phyloP scores from a whole-genome alignment of 768 basidiomycete species.

The Nidularia pulvinata region DNA sequence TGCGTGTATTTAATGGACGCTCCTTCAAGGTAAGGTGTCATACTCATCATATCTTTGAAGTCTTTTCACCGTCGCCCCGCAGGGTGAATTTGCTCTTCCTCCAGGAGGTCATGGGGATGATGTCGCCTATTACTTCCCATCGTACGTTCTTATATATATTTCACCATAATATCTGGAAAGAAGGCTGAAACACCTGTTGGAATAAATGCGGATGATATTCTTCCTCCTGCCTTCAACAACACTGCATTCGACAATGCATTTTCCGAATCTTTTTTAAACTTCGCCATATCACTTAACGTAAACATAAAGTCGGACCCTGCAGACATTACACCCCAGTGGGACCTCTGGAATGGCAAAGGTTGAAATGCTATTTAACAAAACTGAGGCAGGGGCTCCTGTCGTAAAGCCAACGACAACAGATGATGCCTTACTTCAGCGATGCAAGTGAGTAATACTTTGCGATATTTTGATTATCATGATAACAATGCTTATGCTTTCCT shows the following conservation, averaged over 20 bases:
- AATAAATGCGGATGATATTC: slow-evolving; percentile 8
- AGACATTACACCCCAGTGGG: slow-evolving; percentile 36
- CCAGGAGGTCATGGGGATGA: slow-evolving; percentile 38
- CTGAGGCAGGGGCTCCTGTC: slow-evolving; percentile 21
- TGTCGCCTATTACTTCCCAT: slow-evolving; percentile 36
- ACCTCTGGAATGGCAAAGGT: slow-evolving; percentile 16
- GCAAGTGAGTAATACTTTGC: slow-evolving; percentile 18
- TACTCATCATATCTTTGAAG: not conserved
- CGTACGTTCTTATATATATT: slow-evolving; percentile 21
- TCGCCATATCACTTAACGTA: slow-evolving; percentile 25
- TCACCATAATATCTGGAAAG: not conserved
- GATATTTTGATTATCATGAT: no score
- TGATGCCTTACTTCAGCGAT: slow-evolving; percentile 28
- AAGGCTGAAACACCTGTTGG: not conserved
- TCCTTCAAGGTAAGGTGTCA: slow-evolving; percentile 27
- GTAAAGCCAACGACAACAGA: slow-evolving; percentile 26
- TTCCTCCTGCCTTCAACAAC: slow-evolving; percentile 29
- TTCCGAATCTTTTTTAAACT: slow-evolving; percentile 32
- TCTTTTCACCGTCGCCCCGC: not conserved
- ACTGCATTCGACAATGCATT: slow-evolving; percentile 32
- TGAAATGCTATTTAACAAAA: slow-evolving; percentile 50
- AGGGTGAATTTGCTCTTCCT: slow-evolving; percentile 46
- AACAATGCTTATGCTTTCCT: not conserved
- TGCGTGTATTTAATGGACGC: slow-evolving; percentile 23
- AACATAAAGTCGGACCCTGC: slow-evolving; percentile 23